Evolutionary conservation across 2,329 filamentous ascomycete genomes (phyloP), one percentile per base, ranked within the genome.

Genomic region (Gremmenia infestans): DNA sequence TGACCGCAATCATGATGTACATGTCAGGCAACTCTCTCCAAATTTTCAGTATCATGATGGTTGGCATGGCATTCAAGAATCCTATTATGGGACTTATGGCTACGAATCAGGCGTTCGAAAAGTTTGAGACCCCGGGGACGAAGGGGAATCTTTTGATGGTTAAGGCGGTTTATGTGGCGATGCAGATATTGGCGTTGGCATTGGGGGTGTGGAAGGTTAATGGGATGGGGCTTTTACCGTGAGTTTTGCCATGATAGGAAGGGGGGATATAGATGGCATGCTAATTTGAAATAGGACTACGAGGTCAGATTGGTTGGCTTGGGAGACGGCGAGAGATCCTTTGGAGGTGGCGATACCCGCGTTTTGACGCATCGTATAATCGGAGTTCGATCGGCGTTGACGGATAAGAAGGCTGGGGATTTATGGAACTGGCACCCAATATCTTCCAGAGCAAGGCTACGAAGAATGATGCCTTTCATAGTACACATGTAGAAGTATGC

Each of bases 21-120:
- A 99, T 99, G 94, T 95, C 93, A 35, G 94, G 94, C 68, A 99
- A 97, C 76, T 91, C 90, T 59, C 83, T 99, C 48, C 94, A 99
- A 72, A 97, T 99, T 64, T 99, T 99, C 78, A 95, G 89, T 74
- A 97, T 99, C 74, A 97, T 97, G 91, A 99, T 97, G 92, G 93
- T 97, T 17, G 92, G 93, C 68, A 97, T 97, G 88, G 86, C 96
- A 47, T 99, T 99, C 81, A 97, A 97, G 79, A 95, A 89, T 64
- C 94, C 94, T 9, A 81, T 99, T 58, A 83, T 90, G 73, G 94
- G 92, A 36, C 76, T 97, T 47, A 74, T 96, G 58, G 83, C 78
- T 64, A 93, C 93, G 48, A 91, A 94, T 70, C 82, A 86, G 68
- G 89, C 89, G n/a, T 97, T 99, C 72, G 84, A 90, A 69, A 87